Evolutionary conservation across 441 rosid genomes (phyloP), one percentile per base, ranked within the genome.

Genomic region (Gossypium gossypioides): DNA sequence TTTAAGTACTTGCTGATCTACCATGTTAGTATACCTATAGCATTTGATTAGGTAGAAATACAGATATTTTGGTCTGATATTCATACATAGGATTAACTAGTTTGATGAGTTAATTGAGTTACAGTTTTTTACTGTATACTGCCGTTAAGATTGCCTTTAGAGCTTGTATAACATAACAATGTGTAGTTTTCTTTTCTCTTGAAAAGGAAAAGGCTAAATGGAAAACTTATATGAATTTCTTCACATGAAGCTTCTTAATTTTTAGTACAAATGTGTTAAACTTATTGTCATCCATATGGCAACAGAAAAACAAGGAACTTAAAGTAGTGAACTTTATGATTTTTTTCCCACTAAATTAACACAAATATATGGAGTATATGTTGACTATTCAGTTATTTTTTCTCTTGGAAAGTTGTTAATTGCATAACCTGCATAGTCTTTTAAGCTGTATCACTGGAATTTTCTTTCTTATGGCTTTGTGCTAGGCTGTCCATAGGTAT

Each of bases 401-500:
- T 13, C 56, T 65, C 37, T 27, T 8, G 40, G 29, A 63, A 61
- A 25, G 16, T 71, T 52, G 34, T 56, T 71, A 13, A 6, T 10
- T 70, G 27, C 62, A 34, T 63, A 63, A 40, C 2, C 3, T 10
- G 68, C 2, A 0, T 34, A 10, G 44, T 1, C 32, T 15, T 32
- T 25, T 25, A 15, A 61, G 69, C 32, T 60, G n/a, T 50, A 56
- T 19, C 55, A 15, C 42, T 22, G 16, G 9, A 48, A 40, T 29
- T 13, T 25, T 68, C 69, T 50, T 4, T 60, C 48, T 34, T 13
- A 70, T 70, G 40, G 46, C 48, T 71, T 59, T 46, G 64, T n/a
- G 16, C n/a, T 59, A 29, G 48, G 46, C 29, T 71, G 3, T 48
- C 68, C 12, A 3, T 59, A n/a, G 37, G 34, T 52, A 27, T 6